Percentiles rank a stretch among this genome's conserved stretches.
Conservation (phyloP, 2,329 filamentous ascomycete genomes). For the Albophoma yamanashiensis region DNA sequence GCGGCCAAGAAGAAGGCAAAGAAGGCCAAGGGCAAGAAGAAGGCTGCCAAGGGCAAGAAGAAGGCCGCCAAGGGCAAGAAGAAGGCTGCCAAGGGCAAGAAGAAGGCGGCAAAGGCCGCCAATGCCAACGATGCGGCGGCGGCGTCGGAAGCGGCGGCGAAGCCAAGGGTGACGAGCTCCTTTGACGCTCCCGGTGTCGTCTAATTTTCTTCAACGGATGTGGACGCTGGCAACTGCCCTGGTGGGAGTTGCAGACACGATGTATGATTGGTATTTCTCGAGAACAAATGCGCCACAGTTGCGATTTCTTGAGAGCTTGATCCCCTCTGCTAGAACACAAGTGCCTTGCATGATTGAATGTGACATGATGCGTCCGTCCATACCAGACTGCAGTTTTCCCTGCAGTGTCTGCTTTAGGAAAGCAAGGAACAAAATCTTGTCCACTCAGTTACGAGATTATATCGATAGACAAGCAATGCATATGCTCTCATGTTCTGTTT, state of each 20-base stretch:
- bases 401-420: no score
- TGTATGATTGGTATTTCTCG: background rate
- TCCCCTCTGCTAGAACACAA: no score
- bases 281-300: background rate
- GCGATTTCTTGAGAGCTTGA: background rate
- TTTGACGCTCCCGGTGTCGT: background rate
- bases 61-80: background rate
- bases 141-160: background rate
- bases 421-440: no score
- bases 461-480: no score
- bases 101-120: background rate
- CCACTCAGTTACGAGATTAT: no score
- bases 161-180: background rate
- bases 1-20: background rate
- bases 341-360: no score
- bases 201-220: background rate
- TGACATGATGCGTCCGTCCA: no score
- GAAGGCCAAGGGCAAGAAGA: background rate
- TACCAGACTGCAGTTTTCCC: no score
- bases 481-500: no score
- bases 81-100: background rate
- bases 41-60: background rate
- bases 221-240: background rate
- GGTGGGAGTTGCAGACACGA: background rate
- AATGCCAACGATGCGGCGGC: background rate